phyloP scores from a whole-genome alignment of 192 early-diverging fungal species.

The Coemansia sp. region DNA sequence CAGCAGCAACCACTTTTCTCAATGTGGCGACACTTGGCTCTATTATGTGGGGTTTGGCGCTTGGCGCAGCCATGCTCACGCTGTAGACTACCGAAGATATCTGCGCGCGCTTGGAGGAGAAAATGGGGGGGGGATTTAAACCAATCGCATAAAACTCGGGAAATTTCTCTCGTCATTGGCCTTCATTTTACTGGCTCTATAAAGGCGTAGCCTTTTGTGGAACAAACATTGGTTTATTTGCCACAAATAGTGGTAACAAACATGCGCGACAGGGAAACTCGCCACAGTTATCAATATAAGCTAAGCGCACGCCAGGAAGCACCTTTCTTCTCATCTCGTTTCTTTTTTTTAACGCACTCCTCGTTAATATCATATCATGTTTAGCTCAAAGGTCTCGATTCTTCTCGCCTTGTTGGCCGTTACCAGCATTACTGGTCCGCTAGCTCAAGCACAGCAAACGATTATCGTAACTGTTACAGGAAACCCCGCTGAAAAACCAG shows the following conservation, averaged over 20 bases:
- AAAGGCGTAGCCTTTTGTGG: too few relatives aligned
- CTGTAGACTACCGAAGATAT: neutral
- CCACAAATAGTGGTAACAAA: too few relatives aligned
- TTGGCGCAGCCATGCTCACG: neutral
- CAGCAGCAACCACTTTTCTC: neutral
- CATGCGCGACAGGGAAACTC: too few relatives aligned
- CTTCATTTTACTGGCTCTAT: too few relatives aligned
- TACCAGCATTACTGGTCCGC: neutral
- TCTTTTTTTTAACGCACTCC: neutral
- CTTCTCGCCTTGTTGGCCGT: neutral
- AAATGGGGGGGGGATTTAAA: neutral
- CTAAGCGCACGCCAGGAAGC: neutral
- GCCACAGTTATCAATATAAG: too few relatives aligned
- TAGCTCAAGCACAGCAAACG: neutral
- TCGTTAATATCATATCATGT: neutral
- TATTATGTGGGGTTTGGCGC: neutral
- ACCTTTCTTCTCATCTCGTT: neutral
- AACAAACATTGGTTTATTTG: too few relatives aligned
- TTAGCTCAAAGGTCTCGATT: neutral
- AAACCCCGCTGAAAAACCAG: neutral
- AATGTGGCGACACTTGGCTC: neutral
- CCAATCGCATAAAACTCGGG: neutral
- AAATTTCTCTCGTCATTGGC: neutral
- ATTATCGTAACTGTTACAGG: conserved; percentile 3
- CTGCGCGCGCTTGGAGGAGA: too few relatives aligned